phyloP scores from a whole-genome alignment of 2,329 filamentous ascomycete species.

The Talaromyces sp. region DNA sequence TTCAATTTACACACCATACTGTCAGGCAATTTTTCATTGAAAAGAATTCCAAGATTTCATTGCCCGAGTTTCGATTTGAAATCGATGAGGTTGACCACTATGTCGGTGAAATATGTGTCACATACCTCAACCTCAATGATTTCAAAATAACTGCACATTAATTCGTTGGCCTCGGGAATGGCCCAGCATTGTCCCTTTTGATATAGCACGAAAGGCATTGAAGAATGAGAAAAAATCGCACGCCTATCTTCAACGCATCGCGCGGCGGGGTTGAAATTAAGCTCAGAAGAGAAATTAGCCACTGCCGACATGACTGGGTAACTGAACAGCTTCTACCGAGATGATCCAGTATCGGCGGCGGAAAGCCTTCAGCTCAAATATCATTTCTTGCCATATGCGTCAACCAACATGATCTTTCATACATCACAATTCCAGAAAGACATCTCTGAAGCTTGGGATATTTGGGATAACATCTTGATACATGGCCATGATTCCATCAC shows the following conservation, averaged over 20 bases:
- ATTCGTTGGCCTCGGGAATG: no score
- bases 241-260: neutral
- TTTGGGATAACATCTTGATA: neutral
- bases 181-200: neutral
- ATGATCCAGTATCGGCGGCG: neutral
- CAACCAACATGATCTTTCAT: neutral
- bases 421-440: neutral
- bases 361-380: neutral
- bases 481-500: neutral
- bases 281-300: neutral
- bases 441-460: neutral
- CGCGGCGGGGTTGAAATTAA: neutral
- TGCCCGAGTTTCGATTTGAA: neutral
- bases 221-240: neutral
- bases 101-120: slow-evolving; percentile 7
- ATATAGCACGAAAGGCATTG: neutral
- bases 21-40: neutral
- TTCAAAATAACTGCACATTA: slow-evolving; percentile 3
- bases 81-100: neutral
- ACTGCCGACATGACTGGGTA: neutral
- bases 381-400: neutral
- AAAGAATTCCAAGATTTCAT: neutral
- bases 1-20: slow-evolving; percentile 1
- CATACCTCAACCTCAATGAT: slow-evolving; percentile 3
- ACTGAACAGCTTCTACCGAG: neutral